Evolutionary conservation across 192 early-diverging fungal genomes (phyloP).

Genomic region (Linnemannia schmuckeri): DNA sequence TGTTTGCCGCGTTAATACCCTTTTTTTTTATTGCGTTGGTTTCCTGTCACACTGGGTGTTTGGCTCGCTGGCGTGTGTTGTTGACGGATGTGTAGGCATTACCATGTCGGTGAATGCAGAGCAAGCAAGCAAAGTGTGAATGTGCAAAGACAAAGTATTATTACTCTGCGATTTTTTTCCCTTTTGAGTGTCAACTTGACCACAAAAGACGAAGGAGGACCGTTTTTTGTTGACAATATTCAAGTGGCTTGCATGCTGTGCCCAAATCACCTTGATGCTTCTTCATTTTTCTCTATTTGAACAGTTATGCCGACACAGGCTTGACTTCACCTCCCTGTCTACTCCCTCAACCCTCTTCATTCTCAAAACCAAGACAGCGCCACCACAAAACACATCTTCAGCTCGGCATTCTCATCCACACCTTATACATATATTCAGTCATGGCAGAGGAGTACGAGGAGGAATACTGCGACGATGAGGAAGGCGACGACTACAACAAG

Average conservation of each 20-base stretch:
- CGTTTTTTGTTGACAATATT: conserved; percentile 26
- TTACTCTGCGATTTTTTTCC: too few relatives aligned
- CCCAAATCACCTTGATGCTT: background rate
- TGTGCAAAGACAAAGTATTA: background rate
- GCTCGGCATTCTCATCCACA: background rate
- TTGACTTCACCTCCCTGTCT: background rate
- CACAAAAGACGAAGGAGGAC: background rate
- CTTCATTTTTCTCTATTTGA: background rate
- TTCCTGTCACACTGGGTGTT: background rate
- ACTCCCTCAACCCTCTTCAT: background rate
- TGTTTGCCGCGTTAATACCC: background rate
- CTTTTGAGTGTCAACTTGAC: background rate
- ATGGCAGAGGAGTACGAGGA: conserved; percentile 8
- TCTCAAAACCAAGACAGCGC: background rate
- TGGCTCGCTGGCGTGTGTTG: background rate
- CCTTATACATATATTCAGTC: background rate
- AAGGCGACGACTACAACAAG: conserved; percentile 19
- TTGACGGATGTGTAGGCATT: background rate
- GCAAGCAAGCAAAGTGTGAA: background rate
- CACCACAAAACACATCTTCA: background rate
- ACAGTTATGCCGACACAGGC: background rate
- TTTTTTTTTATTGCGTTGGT: background rate
- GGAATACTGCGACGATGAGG: conserved; percentile 4
- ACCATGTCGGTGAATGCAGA: conserved; percentile 1
- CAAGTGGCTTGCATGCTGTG: conserved; percentile 30